These are phyloP conservation scores for Venturia aucupariae DNA, from an alignment of 2,329 filamentous ascomycete genomes.

Conservation along the genomic window DNA sequence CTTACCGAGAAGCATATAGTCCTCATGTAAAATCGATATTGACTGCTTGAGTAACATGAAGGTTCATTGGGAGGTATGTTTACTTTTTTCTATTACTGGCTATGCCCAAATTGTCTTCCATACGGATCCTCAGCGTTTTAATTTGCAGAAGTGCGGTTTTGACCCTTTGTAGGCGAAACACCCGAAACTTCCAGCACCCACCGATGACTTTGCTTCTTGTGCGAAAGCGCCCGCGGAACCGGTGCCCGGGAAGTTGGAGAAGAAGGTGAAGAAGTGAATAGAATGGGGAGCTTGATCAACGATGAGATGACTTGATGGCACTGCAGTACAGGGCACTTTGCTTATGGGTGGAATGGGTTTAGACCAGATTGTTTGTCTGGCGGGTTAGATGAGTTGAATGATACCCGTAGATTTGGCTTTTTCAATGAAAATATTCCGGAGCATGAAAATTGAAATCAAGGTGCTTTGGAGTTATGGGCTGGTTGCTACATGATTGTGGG, in stretches of 20 bases:
- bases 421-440: not conserved
- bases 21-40: slow-evolving; percentile 1
- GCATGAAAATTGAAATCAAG: not conserved
- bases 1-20: not conserved
- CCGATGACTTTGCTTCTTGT: slow-evolving; percentile 5
- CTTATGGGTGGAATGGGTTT: not conserved
- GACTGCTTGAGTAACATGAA: slow-evolving; percentile 7
- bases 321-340: not conserved
- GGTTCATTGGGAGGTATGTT: slow-evolving; percentile 3
- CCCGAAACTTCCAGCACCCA: not conserved
- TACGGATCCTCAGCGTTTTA: no score
- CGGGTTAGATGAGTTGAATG: not conserved
- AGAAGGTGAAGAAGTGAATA: slow-evolving; percentile 4
- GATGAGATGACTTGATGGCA: not conserved
- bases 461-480: no score
- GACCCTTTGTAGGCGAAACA: not conserved
- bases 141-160: no score
- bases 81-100: not conserved
- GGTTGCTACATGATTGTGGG: no score
- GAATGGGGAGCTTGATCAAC: not conserved
- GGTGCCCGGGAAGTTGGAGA: not conserved
- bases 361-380: not conserved
- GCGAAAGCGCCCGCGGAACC: not conserved
- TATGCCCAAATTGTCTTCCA: no score
- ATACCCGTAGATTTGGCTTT: not conserved